Conservation (phyloP, 345 rosid genomes). For the Citrus unshiu region DNA sequence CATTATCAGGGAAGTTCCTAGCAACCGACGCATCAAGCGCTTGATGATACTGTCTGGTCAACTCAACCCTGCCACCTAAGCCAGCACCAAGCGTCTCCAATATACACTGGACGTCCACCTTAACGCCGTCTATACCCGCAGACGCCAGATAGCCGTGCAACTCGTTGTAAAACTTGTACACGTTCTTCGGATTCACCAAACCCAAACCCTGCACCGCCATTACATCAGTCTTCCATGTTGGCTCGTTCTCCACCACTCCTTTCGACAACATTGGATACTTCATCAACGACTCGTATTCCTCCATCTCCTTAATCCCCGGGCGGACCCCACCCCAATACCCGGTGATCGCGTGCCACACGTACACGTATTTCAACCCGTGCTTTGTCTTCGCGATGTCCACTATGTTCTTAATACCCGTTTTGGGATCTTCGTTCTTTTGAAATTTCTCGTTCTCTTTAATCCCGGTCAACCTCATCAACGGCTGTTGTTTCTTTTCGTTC, state of each 20-base stretch:
- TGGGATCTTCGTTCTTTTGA: conserved; percentile 59
- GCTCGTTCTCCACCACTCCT: conserved; percentile 79
- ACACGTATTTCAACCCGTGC: conserved; percentile 71
- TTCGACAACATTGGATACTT: conserved; percentile 63
- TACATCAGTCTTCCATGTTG: conserved; percentile 69
- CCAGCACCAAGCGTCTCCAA: conserved; percentile 85
- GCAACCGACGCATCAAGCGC: conserved; percentile 89
- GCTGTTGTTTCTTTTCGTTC: conserved; percentile 32
- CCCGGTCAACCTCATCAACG: conserved; percentile 61
- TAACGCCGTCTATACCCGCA: conserved; percentile 89
- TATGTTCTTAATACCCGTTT: conserved; percentile 64
- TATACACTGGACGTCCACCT: conserved; percentile 89
- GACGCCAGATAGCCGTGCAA: conserved; percentile 75
- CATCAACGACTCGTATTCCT: conserved; percentile 62
- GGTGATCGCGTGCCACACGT: conserved; percentile 94
- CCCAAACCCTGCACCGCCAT: conserved; percentile 82
- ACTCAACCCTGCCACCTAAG: conserved; percentile 80
- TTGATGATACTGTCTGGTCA: conserved; percentile 81
- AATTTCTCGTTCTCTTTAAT: conserved; percentile 78
- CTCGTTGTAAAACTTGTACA: conserved; percentile 65
- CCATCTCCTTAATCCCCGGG: conserved; percentile 66
- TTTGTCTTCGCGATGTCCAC: conserved; percentile 61
- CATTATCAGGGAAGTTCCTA: conserved; percentile 76
- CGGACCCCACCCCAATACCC: conserved; percentile 99
- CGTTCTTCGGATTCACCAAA: conserved; percentile 68